These are phyloP conservation scores for Perkinsus olseni DNA, from an alignment of 169 alveolate genomes.

Conservation along the genomic window DNA sequence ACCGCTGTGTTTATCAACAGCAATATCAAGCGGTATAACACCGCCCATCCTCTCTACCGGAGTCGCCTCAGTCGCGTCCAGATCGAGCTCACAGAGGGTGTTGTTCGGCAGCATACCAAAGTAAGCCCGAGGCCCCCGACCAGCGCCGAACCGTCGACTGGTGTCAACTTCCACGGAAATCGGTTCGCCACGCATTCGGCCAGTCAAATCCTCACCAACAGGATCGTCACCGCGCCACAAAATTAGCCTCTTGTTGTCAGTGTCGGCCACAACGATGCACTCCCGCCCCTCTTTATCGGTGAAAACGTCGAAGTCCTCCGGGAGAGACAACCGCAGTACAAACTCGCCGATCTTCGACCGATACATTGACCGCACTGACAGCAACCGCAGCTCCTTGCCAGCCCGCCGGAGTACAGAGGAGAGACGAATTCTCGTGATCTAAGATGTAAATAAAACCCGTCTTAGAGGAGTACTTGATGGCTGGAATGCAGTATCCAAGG, in stretches of 20 bases:
- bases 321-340: neutral
- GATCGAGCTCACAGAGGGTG: neutral
- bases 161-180: neutral
- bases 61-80: neutral
- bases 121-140: neutral
- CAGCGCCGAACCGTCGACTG: neutral
- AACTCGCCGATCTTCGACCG: neutral
- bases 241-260: neutral
- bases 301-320: neutral
- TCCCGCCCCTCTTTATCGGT: neutral
- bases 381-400: neutral
- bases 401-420: neutral
- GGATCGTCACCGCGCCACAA: slow-evolving; percentile 6
- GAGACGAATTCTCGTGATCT: neutral
- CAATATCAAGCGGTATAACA: neutral
- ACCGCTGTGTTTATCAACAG: neutral
- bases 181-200: neutral
- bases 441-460: neutral
- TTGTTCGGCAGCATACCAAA: neutral
- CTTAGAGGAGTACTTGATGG: neutral
- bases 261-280: neutral
- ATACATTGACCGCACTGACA: neutral
- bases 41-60: neutral
- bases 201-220: neutral
- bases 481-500: neutral